A percentile compares a stretch with the other conserved stretches of the same genome.
These are phyloP conservation scores for Flagelloscypha sp. DNA, from an alignment of 768 basidiomycete genomes.

Conservation along the genomic window DNA sequence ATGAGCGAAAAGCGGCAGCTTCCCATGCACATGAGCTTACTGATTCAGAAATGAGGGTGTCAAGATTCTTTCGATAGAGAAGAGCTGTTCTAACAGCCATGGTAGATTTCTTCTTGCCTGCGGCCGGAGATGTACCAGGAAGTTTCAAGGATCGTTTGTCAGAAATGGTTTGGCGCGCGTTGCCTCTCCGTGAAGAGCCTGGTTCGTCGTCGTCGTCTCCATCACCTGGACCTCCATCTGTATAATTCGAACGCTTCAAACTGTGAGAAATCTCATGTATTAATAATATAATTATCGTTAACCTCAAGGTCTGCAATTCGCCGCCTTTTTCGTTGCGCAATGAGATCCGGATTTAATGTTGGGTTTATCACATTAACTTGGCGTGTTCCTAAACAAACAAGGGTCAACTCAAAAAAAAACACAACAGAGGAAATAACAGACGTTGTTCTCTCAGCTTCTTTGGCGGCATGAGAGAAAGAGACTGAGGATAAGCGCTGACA, in stretches of 20 bases:
- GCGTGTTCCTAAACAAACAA: slow-evolving; percentile 37
- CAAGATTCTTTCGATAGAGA: slow-evolving; percentile 74
- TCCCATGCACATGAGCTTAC: too few species aligned
- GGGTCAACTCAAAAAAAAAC: slow-evolving; percentile 5
- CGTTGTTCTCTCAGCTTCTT: slow-evolving; percentile 43
- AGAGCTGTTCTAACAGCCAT: slow-evolving; percentile 76
- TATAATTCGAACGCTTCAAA: slow-evolving; percentile 67
- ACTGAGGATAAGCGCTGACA: slow-evolving; percentile 1
- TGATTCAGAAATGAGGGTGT: slow-evolving; percentile 69
- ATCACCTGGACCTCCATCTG: slow-evolving; percentile 43
- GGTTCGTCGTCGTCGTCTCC: slow-evolving; percentile 40
- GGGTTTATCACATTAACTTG: slow-evolving; percentile 33
- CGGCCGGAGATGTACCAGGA: slow-evolving; percentile 38
- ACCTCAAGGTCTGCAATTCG: slow-evolving; percentile 87
- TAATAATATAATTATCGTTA: slow-evolving; percentile 4
- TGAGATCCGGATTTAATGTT: slow-evolving; percentile 50
- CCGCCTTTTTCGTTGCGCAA: slow-evolving; percentile 66
- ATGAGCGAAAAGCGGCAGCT: not conserved
- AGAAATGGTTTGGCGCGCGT: slow-evolving; percentile 71
- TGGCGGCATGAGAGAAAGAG: slow-evolving; percentile 29
- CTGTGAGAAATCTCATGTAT: slow-evolving; percentile 7
- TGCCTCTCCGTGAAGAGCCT: slow-evolving; percentile 48
- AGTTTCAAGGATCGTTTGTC: slow-evolving; percentile 58
- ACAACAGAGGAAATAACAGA: slow-evolving; percentile 20
- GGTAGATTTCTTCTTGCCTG: slow-evolving; percentile 68